phyloP scores from a whole-genome alignment of 1,139 yeast genomes.

The Scheffersomyces cryptocercus region DNA sequence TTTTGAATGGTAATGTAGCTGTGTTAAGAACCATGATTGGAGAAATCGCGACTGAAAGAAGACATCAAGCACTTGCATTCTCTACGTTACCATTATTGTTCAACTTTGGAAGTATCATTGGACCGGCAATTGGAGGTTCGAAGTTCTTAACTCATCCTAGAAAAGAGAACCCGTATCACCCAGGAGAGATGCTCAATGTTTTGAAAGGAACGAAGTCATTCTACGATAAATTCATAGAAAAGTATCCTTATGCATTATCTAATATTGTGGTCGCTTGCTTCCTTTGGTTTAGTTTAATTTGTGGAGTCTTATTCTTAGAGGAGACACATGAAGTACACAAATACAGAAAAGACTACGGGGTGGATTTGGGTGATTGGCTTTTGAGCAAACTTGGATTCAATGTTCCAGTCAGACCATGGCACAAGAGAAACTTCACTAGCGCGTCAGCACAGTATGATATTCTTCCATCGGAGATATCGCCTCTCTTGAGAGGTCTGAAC shows the following conservation, averaged over 20 bases:
- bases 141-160: slow-evolving; percentile 32
- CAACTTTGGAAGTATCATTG: slow-evolving; percentile 55
- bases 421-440: slow-evolving; percentile 2
- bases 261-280: slow-evolving; percentile 52
- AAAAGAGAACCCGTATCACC: slow-evolving; percentile 5
- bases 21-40: slow-evolving; percentile 63
- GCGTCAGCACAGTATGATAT: background rate
- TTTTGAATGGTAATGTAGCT: slow-evolving; percentile 62
- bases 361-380: slow-evolving; percentile 52
- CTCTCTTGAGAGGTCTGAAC: background rate
- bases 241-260: slow-evolving; percentile 59
- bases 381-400: slow-evolving; percentile 31
- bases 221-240: slow-evolving; percentile 30
- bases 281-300: slow-evolving; percentile 36
- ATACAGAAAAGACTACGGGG: slow-evolving; percentile 47
- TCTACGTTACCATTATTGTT: slow-evolving; percentile 60
- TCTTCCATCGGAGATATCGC: background rate
- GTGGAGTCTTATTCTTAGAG: slow-evolving; percentile 55
- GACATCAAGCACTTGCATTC: slow-evolving; percentile 63
- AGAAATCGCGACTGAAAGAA: slow-evolving; percentile 55
- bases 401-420: slow-evolving; percentile 35
- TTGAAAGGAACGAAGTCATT: slow-evolving; percentile 1
- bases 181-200: background rate
- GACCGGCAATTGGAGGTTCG: slow-evolving; percentile 59
- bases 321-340: slow-evolving; percentile 54